Evolutionary conservation across 2,329 filamentous ascomycete species (phyloP).

Genomic region (Diaporthe humulicola): DNA sequence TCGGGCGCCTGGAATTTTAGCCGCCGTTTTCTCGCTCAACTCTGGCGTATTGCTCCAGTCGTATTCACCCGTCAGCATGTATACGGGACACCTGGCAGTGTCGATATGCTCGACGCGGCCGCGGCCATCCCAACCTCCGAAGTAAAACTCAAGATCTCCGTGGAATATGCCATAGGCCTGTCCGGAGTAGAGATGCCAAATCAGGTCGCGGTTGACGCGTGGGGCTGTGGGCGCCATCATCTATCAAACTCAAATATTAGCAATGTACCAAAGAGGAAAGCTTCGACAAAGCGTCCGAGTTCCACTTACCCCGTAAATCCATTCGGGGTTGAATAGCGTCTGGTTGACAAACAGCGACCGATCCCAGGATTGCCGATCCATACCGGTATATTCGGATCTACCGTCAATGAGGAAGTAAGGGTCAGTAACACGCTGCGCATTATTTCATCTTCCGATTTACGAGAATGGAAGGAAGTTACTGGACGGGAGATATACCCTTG

Average conservation of each 20-base stretch:
- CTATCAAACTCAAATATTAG: no score
- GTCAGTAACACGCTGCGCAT: no score
- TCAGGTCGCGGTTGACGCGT: constrained; percentile 58
- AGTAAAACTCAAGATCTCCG: constrained; percentile 65
- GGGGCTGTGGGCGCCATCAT: constrained; percentile 62
- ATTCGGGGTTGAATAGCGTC: constrained; percentile 60
- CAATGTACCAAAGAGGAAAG: no score
- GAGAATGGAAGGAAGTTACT: no score
- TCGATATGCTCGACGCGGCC: constrained; percentile 58
- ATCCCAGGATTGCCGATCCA: constrained; percentile 57
- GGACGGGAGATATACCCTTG: constrained; percentile 46
- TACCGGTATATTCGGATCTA: constrained; percentile 44
- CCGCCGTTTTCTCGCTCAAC: constrained; percentile 34
- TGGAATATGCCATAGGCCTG: constrained; percentile 67
- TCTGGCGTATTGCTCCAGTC: constrained; percentile 40
- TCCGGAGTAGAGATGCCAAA: constrained; percentile 63
- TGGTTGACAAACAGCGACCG: constrained; percentile 62
- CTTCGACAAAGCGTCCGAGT: no score
- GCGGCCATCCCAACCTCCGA: constrained; percentile 63
- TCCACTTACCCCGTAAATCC: constrained; percentile 55
- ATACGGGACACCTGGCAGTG: constrained; percentile 62
- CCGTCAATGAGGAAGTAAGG: no score
- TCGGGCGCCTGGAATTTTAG: constrained; percentile 34
- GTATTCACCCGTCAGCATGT: constrained; percentile 56
- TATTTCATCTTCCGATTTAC: no score